These are phyloP conservation scores for Sarcodon sp. DNA, from an alignment of 768 basidiomycete species.

Conservation along the genomic window DNA sequence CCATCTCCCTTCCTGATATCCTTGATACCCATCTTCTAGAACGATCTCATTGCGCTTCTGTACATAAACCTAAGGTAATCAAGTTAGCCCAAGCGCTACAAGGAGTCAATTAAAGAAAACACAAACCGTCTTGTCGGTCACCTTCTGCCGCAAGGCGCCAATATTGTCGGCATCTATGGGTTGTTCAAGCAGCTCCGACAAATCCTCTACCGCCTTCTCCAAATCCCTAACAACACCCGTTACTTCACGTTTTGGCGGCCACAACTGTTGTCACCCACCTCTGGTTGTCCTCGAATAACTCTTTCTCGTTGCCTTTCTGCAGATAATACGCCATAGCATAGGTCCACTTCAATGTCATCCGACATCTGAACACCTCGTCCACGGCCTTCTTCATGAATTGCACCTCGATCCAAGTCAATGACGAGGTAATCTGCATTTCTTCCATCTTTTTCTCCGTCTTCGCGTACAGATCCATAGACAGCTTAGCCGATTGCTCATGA, in stretches of 20 bases:
- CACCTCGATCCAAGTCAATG: conserved; percentile 95
- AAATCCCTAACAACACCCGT: conserved; percentile 47
- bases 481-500: conserved; percentile 94
- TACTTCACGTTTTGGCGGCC: background rate
- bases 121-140: conserved; percentile 81
- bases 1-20: conserved; percentile 79
- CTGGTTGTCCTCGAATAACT: conserved; percentile 95
- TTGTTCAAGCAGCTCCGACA: conserved; percentile 84
- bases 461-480: conserved; percentile 80
- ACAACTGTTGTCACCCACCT: conserved; percentile 30
- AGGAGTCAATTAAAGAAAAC: background rate
- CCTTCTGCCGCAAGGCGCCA: conserved; percentile 70
- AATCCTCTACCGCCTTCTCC: conserved; percentile 89
- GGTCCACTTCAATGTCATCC: conserved; percentile 96
- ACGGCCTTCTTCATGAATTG: conserved; percentile 97
- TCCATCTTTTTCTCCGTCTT: conserved; percentile 99
- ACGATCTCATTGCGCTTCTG: conserved; percentile 90
- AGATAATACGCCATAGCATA: conserved; percentile 99
- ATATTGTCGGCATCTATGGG: conserved; percentile 79
- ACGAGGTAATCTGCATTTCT: conserved; percentile 88
- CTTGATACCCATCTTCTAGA: conserved; percentile 83
- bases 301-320: conserved; percentile 80
- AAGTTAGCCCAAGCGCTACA: background rate
- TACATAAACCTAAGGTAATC: conserved; percentile 47
- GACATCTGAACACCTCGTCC: conserved; percentile 77